Evolutionary conservation across 2,329 filamentous ascomycete genomes (phyloP).

Genomic region (Xylaria sp.): DNA sequence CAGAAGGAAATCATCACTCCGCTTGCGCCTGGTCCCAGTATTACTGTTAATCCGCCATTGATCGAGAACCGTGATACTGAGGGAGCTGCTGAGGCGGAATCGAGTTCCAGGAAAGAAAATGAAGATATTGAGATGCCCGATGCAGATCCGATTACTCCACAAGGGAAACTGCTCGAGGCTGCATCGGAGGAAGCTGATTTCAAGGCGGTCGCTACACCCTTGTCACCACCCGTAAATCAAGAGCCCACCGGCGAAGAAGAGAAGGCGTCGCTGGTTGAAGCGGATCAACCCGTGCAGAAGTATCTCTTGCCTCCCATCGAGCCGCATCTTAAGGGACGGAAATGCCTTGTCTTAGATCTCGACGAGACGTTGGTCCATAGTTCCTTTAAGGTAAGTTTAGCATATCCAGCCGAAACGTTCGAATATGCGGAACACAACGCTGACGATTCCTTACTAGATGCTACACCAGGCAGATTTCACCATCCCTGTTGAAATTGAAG

Average conservation of each 20-base stretch:
- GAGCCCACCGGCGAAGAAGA: conserved; percentile 35
- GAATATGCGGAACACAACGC: background rate
- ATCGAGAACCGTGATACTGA: conserved; percentile 34
- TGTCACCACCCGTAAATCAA: conserved; percentile 37
- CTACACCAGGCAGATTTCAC: conserved; percentile 98
- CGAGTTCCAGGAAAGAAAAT: conserved; percentile 44
- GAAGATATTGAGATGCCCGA: conserved; percentile 66
- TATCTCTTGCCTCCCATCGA: conserved; percentile 77
- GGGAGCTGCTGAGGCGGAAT: conserved; percentile 30
- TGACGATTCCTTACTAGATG: conserved; percentile 54
- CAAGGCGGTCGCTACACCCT: conserved; percentile 42
- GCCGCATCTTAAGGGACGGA: conserved; percentile 76
- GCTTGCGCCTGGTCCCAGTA: conserved; percentile 34
- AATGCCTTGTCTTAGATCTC: conserved; percentile 90
- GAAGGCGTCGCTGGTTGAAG: conserved; percentile 41
- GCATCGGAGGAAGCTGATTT: conserved; percentile 36
- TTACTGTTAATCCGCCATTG: conserved; percentile 39
- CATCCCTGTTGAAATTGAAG: conserved; percentile 97
- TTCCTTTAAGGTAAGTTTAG: conserved; percentile 81
- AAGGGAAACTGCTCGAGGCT: conserved; percentile 36
- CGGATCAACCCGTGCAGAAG: conserved; percentile 45
- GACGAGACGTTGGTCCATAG: conserved; percentile 97
- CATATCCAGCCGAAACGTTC: background rate
- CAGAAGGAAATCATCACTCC: conserved; percentile 42
- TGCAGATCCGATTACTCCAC: conserved; percentile 47